Conservation (phyloP, 2,329 filamentous ascomycete genomes). For the Beauveria brongniartii region DNA sequence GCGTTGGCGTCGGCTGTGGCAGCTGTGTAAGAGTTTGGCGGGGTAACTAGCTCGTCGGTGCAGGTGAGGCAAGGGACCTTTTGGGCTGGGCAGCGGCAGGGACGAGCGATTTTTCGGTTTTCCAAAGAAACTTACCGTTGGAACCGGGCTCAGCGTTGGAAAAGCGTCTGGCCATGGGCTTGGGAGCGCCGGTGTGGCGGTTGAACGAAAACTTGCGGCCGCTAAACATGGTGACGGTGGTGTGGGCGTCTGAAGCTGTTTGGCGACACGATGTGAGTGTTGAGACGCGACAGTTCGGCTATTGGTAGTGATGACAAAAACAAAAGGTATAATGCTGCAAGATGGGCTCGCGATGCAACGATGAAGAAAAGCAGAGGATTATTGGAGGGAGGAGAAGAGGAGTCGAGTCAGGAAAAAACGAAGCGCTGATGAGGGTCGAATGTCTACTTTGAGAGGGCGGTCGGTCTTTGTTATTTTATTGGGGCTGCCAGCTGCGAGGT, state of each 20-base stretch:
- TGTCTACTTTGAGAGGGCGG: neutral
- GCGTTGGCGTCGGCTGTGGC: neutral
- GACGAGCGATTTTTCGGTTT: neutral
- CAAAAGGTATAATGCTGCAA: neutral
- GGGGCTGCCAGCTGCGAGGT: neutral
- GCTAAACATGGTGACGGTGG: conserved; percentile 33
- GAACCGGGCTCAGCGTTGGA: conserved; percentile 49
- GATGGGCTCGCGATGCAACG: neutral
- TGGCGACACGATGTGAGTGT: neutral
- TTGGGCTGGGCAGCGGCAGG: conserved; percentile 1
- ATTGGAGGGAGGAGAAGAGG: neutral
- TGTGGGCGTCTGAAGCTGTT: neutral
- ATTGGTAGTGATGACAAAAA: neutral
- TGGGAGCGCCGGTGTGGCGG: conserved; percentile 54
- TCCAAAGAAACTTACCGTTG: conserved; percentile 38
- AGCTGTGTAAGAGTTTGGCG: neutral
- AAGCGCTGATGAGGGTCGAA: conserved; percentile 5
- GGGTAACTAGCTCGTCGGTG: neutral
- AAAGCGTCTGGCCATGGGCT: conserved; percentile 45
- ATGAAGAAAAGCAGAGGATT: neutral
- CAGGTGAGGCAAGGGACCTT: neutral
- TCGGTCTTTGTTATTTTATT: neutral
- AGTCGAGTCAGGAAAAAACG: conserved; percentile 6
- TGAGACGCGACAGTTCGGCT: neutral
- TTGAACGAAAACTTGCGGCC: conserved; percentile 61